Base-by-base conservation (phyloP, 2,329 filamentous ascomycete species). In the Phyllosticta capitalensis region DNA sequence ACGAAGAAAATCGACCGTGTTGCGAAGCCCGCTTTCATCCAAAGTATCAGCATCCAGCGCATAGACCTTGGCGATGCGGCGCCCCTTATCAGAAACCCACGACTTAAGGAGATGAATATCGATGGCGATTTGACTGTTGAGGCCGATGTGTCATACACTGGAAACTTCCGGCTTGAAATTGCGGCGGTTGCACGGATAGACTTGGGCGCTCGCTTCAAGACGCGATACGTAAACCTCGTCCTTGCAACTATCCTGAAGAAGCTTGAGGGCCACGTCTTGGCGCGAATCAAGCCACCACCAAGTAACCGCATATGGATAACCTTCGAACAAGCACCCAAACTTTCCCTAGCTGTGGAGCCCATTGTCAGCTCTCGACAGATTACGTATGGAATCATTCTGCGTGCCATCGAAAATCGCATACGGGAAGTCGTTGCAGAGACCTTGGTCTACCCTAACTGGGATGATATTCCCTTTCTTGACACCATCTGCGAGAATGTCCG, bases 281-380 rank as follows among this genome's bases (percentile, higher is more conserved):
- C 96, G 67, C 88, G 90, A 67, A 86, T 97, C 72, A 99, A 99
- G 72, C 90, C 94, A 6, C 90, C 92, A 17, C 94, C 94, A 0
- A 96, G 91, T 72, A 99, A 99, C 71, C 84, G 94, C 49, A 73
- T 96, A n/a, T 99, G 94, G 94, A 84, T 97, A 65, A 87, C 91
- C 0, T 99, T 99, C 69, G 89, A 95, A 70, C 85, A 85, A n/a
- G 89, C 91, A 80, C 94, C 94, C 19, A 92, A 92, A 69, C 88
- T 99, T 77, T 91, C 95, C 63, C 86, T 96, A 80, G 84, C 84
- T n/a, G 90, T 97, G 51, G 91, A 97, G 71, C 94, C 94, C 3
- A 92, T 99, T 65, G 91, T 99, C 55, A 96, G 92, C 75, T 88
- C 91, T 14, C 85, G 92, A 61, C 92, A 97, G 71, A 96, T 99